Percentiles rank a stretch among this genome's conserved stretches.
phyloP scores from a whole-genome alignment of 805 yeast genomes.

The Komagataella kurtzmanii region DNA sequence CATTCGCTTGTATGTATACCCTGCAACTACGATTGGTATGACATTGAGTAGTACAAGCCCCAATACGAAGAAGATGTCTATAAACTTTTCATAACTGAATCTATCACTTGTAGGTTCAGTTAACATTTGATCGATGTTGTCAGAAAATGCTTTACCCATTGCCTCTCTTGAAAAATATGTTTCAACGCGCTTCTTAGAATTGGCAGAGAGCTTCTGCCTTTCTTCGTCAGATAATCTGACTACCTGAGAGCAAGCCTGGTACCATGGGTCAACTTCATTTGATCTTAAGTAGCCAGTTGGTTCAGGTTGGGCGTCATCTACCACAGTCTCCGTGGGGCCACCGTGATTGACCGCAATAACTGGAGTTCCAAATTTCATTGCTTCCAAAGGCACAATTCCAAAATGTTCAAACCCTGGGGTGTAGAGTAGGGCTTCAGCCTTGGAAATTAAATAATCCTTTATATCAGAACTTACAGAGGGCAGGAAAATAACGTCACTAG shows the following conservation, averaged over 20 bases:
- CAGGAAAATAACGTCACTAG: constrained; percentile 47
- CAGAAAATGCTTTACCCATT: neutral
- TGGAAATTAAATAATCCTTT: constrained; percentile 47
- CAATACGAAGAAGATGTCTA: neutral
- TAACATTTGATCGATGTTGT: neutral
- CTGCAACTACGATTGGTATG: neutral
- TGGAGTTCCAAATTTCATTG: constrained; percentile 74
- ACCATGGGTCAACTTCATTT: neutral
- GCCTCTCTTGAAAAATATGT: neutral
- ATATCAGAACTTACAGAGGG: constrained; percentile 65
- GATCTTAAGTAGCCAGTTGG: neutral
- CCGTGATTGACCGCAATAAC: constrained; percentile 83
- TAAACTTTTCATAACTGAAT: neutral
- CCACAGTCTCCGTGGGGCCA: constrained; percentile 81
- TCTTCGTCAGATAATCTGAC: neutral
- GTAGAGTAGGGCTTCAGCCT: constrained; percentile 53
- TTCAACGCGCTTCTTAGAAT: neutral
- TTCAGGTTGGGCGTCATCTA: constrained; percentile 13
- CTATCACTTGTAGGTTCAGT: neutral
- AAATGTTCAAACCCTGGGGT: constrained; percentile 92
- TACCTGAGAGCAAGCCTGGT: neutral
- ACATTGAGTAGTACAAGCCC: neutral
- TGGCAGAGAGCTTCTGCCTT: neutral
- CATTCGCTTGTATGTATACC: neutral
- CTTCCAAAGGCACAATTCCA: constrained; percentile 95